Conservation (phyloP, 1,284 basidiomycete genomes). For the Melampsora americana region DNA sequence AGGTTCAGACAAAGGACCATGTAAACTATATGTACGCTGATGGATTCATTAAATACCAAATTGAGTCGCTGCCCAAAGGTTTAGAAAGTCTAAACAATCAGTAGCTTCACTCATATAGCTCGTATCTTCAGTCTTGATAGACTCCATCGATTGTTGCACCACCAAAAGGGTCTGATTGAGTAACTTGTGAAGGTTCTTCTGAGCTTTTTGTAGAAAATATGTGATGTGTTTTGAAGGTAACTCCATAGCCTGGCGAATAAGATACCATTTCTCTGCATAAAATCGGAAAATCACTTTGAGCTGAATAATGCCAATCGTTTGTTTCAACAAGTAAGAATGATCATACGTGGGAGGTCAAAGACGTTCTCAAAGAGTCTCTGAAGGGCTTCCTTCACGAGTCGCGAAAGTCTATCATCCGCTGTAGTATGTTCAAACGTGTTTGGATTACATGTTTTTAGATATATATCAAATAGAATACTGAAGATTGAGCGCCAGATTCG, state of each 20-base stretch:
- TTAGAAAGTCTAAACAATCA: background rate
- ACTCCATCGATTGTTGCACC: constrained; percentile 2
- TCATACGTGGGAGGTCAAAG: background rate
- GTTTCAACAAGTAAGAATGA: background rate
- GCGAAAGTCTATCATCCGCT: background rate
- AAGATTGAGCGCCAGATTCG: background rate
- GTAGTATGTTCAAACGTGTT: background rate
- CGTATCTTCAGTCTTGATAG: background rate
- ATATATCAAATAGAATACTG: background rate
- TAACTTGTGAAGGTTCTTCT: background rate
- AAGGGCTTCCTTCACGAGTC: background rate
- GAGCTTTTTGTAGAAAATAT: background rate
- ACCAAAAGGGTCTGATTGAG: background rate
- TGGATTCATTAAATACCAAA: no score
- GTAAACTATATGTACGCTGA: no score
- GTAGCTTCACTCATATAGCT: background rate
- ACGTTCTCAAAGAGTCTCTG: background rate
- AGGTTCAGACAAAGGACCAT: no score
- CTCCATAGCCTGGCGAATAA: background rate
- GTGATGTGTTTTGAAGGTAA: background rate
- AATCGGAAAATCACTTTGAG: background rate
- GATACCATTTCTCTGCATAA: background rate
- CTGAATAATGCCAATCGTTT: no score
- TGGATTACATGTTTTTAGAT: background rate
- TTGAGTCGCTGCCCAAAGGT: background rate